Base-by-base conservation (phyloP, 441 rosid genomes). In the Eruca vesicaria region DNA sequence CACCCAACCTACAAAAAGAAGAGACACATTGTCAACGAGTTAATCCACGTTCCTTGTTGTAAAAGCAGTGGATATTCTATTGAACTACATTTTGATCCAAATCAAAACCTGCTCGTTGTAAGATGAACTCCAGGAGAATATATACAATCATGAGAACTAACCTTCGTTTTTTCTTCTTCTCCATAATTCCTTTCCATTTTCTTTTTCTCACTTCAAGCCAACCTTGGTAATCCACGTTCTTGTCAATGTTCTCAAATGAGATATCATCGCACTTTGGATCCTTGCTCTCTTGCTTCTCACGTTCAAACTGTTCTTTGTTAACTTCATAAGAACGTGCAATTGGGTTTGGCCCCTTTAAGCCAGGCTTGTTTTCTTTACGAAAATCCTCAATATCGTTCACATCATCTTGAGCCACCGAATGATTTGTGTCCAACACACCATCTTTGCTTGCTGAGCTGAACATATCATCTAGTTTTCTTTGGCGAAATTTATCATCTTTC, bases 201-300 rank as follows among this genome's bases (percentile, higher is more conserved):
- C 99, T 86, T 83, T 96, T 96, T 86, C 88, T 93, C 73, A 73
- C 20, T 80, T 89, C 94, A 86, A 96, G 99, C 99, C 99, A 96
- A 72, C 99, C 98, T 69, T 83, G 96, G 85, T 91, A 96, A 80
- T 93, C 96, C 50, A 83, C 84, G 74, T 82, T 85, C 88, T 77
- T 88, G 81, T 96, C 97, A 81, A 96, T 79, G 57, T 76, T 84
- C 83, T 84, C 86, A 60, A 80, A 20, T 57, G 84, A 70, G 16
- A 66, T 16, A 77, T 67, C 56, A 61, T 77, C 61, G 64, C 76
- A 69, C 59, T 78, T 79, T 69, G 80, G 67, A 63, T 68, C 66
- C 48, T 75, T 71, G 64, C 84, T 76, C 67, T 79, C 83, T 59
- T 79, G 83, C 76, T 66, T 71, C 70, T 53, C 55, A 52, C 9